These are phyloP conservation scores for Aegilops speltoides DNA, from an alignment of 176 grass and related monocot species.

Conservation along the genomic window DNA sequence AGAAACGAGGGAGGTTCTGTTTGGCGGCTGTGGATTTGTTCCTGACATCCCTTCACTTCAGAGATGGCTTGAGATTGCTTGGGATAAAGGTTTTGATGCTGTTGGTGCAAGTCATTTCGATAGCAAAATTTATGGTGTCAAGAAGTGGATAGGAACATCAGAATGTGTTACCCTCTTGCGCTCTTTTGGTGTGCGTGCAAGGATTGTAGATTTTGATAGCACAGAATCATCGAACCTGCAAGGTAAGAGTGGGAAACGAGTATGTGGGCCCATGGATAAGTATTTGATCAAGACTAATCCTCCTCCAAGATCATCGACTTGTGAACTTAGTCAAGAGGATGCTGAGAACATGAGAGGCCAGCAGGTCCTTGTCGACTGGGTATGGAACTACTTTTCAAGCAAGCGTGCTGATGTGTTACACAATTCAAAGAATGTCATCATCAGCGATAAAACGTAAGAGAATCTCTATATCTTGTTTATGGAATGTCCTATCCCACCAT, in stretches of 20 bases:
- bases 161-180: conserved; percentile 80
- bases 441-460: conserved; percentile 83
- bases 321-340: conserved; percentile 43
- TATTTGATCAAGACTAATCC: conserved; percentile 42
- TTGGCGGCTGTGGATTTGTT: conserved; percentile 79
- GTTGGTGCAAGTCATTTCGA: conserved; percentile 58
- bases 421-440: conserved; percentile 42
- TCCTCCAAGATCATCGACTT: conserved; percentile 14
- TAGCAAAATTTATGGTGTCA: conserved; percentile 65
- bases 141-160: conserved; percentile 81
- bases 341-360: conserved; percentile 50
- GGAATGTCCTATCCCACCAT: conserved; percentile 22
- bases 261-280: conserved; percentile 81
- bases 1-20: conserved; percentile 57
- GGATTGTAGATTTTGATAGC: conserved; percentile 94
- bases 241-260: conserved; percentile 36
- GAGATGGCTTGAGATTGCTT: conserved; percentile 94
- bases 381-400: conserved; percentile 87
- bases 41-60: conserved; percentile 92
- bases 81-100: conserved; percentile 70
- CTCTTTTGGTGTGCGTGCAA: conserved; percentile 82
- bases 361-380: conserved; percentile 77
- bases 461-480: neutral
- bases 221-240: conserved; percentile 43
- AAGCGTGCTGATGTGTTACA: conserved; percentile 27